Base-by-base conservation (phyloP, 441 rosid genomes). In the Dalechampia spathulata region DNA sequence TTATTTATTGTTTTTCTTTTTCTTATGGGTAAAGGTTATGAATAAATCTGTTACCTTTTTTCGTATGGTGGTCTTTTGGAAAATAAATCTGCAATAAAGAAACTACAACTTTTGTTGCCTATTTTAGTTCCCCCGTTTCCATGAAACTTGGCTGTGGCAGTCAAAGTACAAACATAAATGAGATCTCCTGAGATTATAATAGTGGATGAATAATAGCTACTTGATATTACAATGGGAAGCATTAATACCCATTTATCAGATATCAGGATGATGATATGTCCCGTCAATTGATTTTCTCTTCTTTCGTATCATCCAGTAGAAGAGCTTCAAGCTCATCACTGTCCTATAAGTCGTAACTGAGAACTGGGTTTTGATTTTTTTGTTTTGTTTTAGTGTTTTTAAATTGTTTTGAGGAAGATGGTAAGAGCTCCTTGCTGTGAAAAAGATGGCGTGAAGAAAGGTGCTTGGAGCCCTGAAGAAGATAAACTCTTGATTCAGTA, bases 341-440 rank as follows among this genome's bases (percentile, higher is more conserved):
- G 45, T 22, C 55, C 46, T 28, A 52, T 10, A 2, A 36, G 2
- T 38, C 26, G 27, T 39, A 12, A 15, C 7, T 30, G 8, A 30
- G 4, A n/a, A 15, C 19, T 39, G 43, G 20, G 7, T 39, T 15
- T 15, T 39, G 39, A 4, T 22, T 38, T 41, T 36, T 52, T 23
- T 30, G 6, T 41, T 21, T 19, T 5, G 14, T 41, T 16, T 52
- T 19, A n/a, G n/a, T n/a, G n/a, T n/a, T n/a, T n/a, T n/a, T n/a
- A n/a, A n/a, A n/a, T n/a, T n/a, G n/a, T n/a, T n/a, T 30, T 30
- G 8, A 30, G 34, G 50, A 61, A 28, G 60, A 90, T 91, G 98
- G 98, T 95, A 62, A 83, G 96, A 78, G 75, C 93, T 44, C 98
- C 98, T 53, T 91, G 98, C 70, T 87, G 96, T 59, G 95, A 83